Evolutionary conservation across 106 monocot species (phyloP).

Genomic region (Vanilla planifolia): DNA sequence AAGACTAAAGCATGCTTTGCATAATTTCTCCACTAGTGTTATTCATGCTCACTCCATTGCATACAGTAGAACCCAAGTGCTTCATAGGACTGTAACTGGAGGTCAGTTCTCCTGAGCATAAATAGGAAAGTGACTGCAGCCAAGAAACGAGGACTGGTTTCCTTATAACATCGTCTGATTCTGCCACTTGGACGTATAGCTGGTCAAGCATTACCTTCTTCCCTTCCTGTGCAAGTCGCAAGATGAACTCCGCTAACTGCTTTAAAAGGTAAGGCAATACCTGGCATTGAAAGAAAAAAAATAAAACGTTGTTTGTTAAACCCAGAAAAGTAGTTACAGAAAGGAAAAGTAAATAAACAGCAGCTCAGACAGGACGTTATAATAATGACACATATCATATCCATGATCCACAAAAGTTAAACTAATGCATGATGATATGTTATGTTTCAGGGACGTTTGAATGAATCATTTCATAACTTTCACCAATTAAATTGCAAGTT

Average conservation of each 20-base stretch:
- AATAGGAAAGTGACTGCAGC: slow-evolving; percentile 88
- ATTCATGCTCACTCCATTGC: not conserved
- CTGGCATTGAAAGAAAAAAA: slow-evolving; percentile 23
- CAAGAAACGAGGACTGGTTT: slow-evolving; percentile 87
- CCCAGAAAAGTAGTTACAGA: too few relatives aligned
- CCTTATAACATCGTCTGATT: slow-evolving; percentile 87
- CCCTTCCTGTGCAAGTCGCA: slow-evolving; percentile 56
- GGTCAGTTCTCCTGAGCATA: slow-evolving; percentile 42
- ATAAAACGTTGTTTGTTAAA: too few relatives aligned
- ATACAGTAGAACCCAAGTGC: not conserved
- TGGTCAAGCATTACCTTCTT: slow-evolving; percentile 59
- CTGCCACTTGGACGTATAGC: slow-evolving; percentile 66
- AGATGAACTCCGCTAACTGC: slow-evolving; percentile 59
- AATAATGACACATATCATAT: too few relatives aligned
- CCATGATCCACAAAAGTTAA: too few relatives aligned
- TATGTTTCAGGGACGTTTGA: too few relatives aligned
- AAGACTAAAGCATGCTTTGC: slow-evolving; percentile 1
- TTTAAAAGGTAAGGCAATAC: slow-evolving; percentile 81
- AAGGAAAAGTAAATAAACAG: slow-evolving; percentile 1
- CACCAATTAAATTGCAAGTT: too few relatives aligned
- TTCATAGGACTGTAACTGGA: not conserved
- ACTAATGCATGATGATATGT: too few relatives aligned
- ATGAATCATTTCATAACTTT: too few relatives aligned
- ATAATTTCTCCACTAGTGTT: not conserved
- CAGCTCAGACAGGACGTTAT: not conserved